Base-by-base conservation (phyloP, 345 rosid species). In the Capsella bursapastoris region DNA sequence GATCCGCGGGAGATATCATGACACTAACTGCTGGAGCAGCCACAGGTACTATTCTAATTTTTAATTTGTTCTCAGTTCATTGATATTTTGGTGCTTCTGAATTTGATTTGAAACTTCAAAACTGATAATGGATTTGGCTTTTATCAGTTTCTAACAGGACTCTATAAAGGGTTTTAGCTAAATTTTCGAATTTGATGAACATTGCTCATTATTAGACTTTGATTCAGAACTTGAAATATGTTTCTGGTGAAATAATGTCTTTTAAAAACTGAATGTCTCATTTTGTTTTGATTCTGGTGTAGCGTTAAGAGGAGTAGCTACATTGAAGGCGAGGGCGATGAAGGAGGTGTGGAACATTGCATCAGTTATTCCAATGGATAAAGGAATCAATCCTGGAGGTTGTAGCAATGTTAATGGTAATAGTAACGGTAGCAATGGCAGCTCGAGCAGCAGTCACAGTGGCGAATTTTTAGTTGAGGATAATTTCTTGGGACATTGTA, bases 271-370 rank as follows among this genome's bases (percentile, higher is more conserved):
- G 22, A 44, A 3, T 58, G 48, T 45, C 11, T 65, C 25, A 8
- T 53, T 31, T 40, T 53, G 18, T 38, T 59, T 43, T 41, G 70
- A 12, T 12, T 66, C 18, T 35, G 13, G 29, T 70, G 68, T 34
- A 94, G 99, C 99, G 0, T 84, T 95, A 64, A 85, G 97, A 40
- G 99, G 97, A 31, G 96, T 89, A 0, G 94, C 96, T 14, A 89
- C 97, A 3, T 79, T 93, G 79, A 93, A 88, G 83, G 97, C 92
- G 2, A 83, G 92, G 64, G 83, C 89, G 2, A 59, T 84, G 80
- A 95, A 95, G 82, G 99, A 95, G 52, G 97, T 92, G 43, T 90
- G 99, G 97, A 92, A 95, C 77, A 78, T 92, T 40, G 99, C 99
- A 1, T 84, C 99, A 0, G 97, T 92, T 8, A 95, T 92, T 45